Conservation (phyloP, 73 alveolate genomes). For the Paramecium sonneborni region DNA sequence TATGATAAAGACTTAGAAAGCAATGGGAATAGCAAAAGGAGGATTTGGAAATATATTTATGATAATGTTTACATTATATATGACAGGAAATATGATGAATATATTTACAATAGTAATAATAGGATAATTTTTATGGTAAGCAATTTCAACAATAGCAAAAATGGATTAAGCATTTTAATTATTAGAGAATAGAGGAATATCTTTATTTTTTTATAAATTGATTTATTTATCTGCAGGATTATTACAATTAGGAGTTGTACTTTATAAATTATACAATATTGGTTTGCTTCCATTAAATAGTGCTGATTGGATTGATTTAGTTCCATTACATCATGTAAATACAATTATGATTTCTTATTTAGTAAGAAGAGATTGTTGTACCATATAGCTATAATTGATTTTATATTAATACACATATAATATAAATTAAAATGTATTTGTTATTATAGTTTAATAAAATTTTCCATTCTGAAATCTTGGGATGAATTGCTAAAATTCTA, state of each 20-base stretch:
- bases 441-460: neutral
- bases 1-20: neutral
- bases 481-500: neutral
- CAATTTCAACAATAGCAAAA: slow-evolving; percentile 4
- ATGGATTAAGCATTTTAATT: slow-evolving; percentile 7
- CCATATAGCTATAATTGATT: slow-evolving; percentile 47
- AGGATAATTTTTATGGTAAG: neutral
- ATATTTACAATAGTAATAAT: neutral
- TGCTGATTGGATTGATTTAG: slow-evolving; percentile 57
- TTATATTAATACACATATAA: neutral
- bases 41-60: slow-evolving; percentile 21
- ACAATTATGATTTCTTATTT: neutral
- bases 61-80: neutral
- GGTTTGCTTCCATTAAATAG: slow-evolving; percentile 25
- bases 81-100: slow-evolving; percentile 37
- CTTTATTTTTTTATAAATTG: neutral
- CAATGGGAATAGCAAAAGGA: slow-evolving; percentile 20
- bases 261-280: slow-evolving; percentile 8
- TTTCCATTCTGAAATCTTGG: neutral
- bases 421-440: neutral
- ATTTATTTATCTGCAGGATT: slow-evolving; percentile 32
- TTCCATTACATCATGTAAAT: neutral
- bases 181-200: slow-evolving; percentile 36
- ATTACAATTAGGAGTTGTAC: neutral
- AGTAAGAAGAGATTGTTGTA: slow-evolving; percentile 33